phyloP scores from a whole-genome alignment of 108 stramenopile species.

The Bacterosira constricta region DNA sequence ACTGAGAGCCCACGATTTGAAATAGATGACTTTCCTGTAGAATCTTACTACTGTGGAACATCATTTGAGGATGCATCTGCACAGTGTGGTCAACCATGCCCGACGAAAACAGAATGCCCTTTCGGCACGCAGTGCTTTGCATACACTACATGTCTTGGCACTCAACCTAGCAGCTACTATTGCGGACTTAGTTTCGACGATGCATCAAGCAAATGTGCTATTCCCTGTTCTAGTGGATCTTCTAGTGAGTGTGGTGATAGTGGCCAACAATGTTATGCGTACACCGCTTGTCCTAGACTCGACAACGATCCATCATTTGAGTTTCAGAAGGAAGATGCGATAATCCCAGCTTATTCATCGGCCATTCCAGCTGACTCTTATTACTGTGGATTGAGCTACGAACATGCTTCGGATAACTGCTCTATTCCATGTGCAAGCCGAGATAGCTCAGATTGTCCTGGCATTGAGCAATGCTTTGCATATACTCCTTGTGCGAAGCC shows the following conservation, averaged over 20 bases:
- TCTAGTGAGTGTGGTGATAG: slow-evolving; percentile 5
- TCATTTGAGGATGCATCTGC: slow-evolving; percentile 47
- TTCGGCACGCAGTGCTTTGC: slow-evolving; percentile 42
- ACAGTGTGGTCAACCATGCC: slow-evolving; percentile 31
- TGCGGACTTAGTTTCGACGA: slow-evolving; percentile 18
- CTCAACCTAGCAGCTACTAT: slow-evolving; percentile 9
- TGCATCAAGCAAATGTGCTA: slow-evolving; percentile 6
- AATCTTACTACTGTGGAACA: slow-evolving; percentile 47
- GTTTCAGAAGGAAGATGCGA: not conserved
- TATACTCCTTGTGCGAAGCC: slow-evolving; percentile 49
- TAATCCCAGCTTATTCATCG: not conserved
- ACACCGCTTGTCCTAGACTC: slow-evolving; percentile 44
- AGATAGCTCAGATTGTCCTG: slow-evolving; percentile 39
- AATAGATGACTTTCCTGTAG: slow-evolving; percentile 29
- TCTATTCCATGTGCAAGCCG: slow-evolving; percentile 33
- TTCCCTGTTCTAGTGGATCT: slow-evolving; percentile 10
- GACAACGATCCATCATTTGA: too few species aligned
- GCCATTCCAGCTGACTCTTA: slow-evolving; percentile 38
- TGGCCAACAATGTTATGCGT: slow-evolving; percentile 35
- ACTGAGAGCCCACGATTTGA: too few species aligned
- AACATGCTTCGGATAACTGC: slow-evolving; percentile 40
- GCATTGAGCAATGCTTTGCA: slow-evolving; percentile 33
- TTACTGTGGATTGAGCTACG: slow-evolving; percentile 43
- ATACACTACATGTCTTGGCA: slow-evolving; percentile 37
- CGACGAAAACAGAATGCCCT: slow-evolving; percentile 25